These are phyloP conservation scores for Tylopilus sp. DNA, from an alignment of 1,284 basidiomycete species.

Conservation along the genomic window DNA sequence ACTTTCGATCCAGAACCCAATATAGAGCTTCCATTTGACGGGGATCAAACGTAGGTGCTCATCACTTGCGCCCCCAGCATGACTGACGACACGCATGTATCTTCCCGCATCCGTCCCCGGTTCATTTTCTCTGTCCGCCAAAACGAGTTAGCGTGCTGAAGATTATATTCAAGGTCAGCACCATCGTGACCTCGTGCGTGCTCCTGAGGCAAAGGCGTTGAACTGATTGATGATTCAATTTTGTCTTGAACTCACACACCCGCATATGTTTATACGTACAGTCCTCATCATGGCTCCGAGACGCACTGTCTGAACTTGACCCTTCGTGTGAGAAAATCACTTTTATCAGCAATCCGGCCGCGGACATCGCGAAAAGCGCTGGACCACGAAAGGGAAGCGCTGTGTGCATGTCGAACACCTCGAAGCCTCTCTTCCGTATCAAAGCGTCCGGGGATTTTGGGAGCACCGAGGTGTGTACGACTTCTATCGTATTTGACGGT, in stretches of 20 bases:
- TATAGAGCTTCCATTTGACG: constrained; percentile 75
- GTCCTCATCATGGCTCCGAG: constrained; percentile 80
- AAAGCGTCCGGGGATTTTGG: constrained; percentile 77
- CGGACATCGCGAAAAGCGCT: constrained; percentile 18
- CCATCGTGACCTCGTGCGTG: not conserved
- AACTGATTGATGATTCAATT: not conserved
- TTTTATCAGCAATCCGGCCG: constrained; percentile 69
- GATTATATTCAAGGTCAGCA: constrained; percentile 78
- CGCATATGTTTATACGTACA: constrained; percentile 1
- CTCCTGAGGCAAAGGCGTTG: not conserved
- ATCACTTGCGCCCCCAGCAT: constrained; percentile 1
- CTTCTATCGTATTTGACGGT: not conserved
- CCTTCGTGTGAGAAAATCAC: constrained; percentile 78
- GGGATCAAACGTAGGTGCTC: constrained; percentile 54
- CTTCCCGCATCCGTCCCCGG: not conserved
- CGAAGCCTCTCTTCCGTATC: constrained; percentile 65
- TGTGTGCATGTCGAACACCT: not conserved
- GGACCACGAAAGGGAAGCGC: constrained; percentile 4
- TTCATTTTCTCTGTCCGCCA: not conserved
- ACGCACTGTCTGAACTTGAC: constrained; percentile 87
- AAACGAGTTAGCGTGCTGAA: constrained; percentile 55
- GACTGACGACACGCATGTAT: constrained; percentile 8
- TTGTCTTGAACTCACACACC: not conserved
- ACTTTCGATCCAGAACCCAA: constrained; percentile 82
- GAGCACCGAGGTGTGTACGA: constrained; percentile 66